These are phyloP conservation scores for Jaapia argillacea DNA, from an alignment of 768 basidiomycete species.

Conservation along the genomic window DNA sequence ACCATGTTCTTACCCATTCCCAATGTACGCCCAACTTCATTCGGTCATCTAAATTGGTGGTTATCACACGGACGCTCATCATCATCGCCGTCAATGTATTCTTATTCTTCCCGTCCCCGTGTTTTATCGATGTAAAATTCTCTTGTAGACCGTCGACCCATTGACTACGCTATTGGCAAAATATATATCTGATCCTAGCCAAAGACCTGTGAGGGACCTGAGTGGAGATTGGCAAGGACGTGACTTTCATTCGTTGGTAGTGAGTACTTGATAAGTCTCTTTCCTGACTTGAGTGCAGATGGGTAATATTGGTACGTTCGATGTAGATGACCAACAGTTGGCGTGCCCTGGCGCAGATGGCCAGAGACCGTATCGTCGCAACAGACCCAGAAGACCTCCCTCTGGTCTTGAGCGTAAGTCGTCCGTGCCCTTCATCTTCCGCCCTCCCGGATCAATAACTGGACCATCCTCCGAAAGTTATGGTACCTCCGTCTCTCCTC, in stretches of 20 bases:
- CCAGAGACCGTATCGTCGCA: constrained; percentile 64
- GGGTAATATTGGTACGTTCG: constrained; percentile 1
- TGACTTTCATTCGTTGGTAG: constrained; percentile 74
- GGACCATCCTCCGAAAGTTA: constrained; percentile 31
- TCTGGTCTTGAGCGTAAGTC: constrained; percentile 57
- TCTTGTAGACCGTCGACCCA: constrained; percentile 66
- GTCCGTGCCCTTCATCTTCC: not conserved
- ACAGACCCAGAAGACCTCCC: constrained; percentile 59
- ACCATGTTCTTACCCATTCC: constrained; percentile 86
- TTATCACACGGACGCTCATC: constrained; percentile 33
- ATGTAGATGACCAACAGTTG: constrained; percentile 80
- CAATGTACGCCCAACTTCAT: constrained; percentile 61
- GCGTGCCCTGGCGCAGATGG: constrained; percentile 79
- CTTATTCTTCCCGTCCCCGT: constrained; percentile 2
- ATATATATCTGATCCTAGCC: constrained; percentile 72
- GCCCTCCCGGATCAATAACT: not conserved
- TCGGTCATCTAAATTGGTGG: constrained; percentile 52
- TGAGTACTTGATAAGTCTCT: constrained; percentile 35
- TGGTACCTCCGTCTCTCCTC: constrained; percentile 80
- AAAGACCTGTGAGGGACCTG: constrained; percentile 62
- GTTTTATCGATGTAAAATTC: constrained; percentile 9
- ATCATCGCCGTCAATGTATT: constrained; percentile 17
- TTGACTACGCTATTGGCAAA: constrained; percentile 73
- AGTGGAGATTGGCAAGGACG: constrained; percentile 63
- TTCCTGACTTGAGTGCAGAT: not conserved